Evolutionary conservation across 179 eudicot species (phyloP).

Genomic region (Dionaea muscipula): DNA sequence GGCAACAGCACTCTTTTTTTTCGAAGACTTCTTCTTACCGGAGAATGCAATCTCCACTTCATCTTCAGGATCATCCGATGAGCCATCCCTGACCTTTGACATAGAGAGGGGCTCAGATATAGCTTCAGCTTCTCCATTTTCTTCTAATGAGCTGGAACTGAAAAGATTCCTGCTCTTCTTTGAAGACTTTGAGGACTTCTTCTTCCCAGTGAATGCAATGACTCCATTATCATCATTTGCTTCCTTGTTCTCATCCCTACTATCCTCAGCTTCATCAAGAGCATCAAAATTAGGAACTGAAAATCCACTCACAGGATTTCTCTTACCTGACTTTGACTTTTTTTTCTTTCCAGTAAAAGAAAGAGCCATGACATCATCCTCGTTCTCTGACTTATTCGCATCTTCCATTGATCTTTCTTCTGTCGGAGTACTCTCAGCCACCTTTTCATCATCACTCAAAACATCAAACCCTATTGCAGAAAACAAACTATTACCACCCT

Average conservation of each 20-base stretch:
- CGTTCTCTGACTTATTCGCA: constrained; percentile 23
- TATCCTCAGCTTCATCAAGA: constrained; percentile 26
- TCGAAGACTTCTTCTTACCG: constrained; percentile 86
- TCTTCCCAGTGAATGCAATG: constrained; percentile 41
- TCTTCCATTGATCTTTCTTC: constrained; percentile 9
- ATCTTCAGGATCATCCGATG: constrained; percentile 22
- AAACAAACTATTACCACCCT: constrained; percentile 21
- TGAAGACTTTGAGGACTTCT: constrained; percentile 37
- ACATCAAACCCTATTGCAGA: constrained; percentile 28
- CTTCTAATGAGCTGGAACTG: constrained; percentile 35
- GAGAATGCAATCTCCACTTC: constrained; percentile 34
- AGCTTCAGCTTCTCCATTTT: constrained; percentile 29
- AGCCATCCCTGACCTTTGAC: constrained; percentile 19
- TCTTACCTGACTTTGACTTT: constrained; percentile 36
- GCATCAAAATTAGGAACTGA: constrained; percentile 23
- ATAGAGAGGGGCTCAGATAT: constrained; percentile 16
- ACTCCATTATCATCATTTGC: constrained; percentile 25
- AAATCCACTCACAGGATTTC: constrained; percentile 14
- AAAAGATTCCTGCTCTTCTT: constrained; percentile 36
- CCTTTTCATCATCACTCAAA: constrained; percentile 32
- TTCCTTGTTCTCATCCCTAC: constrained; percentile 17
- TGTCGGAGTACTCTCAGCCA: constrained; percentile 14
- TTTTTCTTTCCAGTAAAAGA: constrained; percentile 52
- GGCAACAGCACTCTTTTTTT: constrained; percentile 44
- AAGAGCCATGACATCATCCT: constrained; percentile 28